Evolutionary conservation across 305 asterid genomes (phyloP), one percentile per base, ranked within the genome.

Genomic region (Plantago rigida): DNA sequence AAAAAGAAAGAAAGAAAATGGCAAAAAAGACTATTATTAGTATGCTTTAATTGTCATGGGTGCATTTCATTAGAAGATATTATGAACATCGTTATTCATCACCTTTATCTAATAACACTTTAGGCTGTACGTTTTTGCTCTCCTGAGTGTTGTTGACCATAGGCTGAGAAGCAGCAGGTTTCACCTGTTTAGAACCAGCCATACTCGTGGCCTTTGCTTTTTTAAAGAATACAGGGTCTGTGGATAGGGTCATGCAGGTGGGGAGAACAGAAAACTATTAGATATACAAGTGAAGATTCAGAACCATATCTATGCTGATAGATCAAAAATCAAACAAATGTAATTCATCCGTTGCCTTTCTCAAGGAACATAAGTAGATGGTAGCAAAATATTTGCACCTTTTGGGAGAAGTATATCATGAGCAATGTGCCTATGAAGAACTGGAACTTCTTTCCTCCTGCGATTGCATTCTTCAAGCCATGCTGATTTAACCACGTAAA

Each of bases 401-500:
- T 80, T 93, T 36, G 94, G 99, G 66, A 89, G 86, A 75, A 93
- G 87, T 52, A 89, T 60, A 80, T 93, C 94, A 76, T 81, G 71
- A 71, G 97, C 95, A 67, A 83, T 85, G 75, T 93, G 99, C 73
- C 78, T 77, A 73, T 76, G 78, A 65, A 74, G 81, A 29, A 93
- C 96, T 69, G 87, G 79, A 76, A 83, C 78, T 77, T 89, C 97
- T 64, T 85, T 89, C 82, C 77, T 89, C 73, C 68, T 77, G 36
- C 56, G 71, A 69, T 71, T 76, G 72, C 99, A 89, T 64, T 93
- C 96, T 77, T 87, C 95, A 67, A 93, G 95, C 99, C 99, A 93
- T 63, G 67, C 70, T 64, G 82, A 65, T 76, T 82, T 89, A 47
- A 93, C 94, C 50, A 89, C 86, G 62, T 71, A 71, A 58, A 82